These are phyloP conservation scores for Chrysochromulina parva DNA, from an alignment of 78 protist species.

Conservation along the genomic window DNA sequence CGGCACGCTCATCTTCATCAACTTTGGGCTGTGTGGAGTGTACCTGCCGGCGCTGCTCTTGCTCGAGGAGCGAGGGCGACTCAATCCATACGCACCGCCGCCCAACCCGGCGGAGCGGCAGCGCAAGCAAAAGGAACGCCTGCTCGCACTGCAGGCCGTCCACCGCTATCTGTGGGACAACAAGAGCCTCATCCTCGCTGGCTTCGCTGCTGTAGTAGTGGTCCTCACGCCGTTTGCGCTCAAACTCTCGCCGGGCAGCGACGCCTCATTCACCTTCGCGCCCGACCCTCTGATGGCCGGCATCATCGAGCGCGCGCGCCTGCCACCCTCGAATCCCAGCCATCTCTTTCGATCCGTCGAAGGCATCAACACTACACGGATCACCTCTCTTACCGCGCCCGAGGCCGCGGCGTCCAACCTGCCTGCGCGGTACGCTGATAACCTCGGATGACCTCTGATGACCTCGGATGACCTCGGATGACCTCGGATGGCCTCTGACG, in stretches of 20 bases:
- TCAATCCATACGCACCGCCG: not conserved
- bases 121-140: not conserved
- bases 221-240: constrained; percentile 1
- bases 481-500: not conserved
- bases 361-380: too few species aligned
- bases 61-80: not conserved
- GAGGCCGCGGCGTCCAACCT: too few species aligned
- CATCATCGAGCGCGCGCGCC: not conserved
- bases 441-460: not conserved
- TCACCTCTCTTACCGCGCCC: too few species aligned
- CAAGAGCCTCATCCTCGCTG: not conserved
- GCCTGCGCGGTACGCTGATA: too few species aligned
- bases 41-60: not conserved
- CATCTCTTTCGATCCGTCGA: too few species aligned
- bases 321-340: too few species aligned
- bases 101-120: too few species aligned
- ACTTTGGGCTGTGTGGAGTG: not conserved
- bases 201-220: not conserved
- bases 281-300: not conserved
- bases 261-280: not conserved
- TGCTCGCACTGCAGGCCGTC: not conserved
- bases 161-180: not conserved
- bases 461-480: not conserved
- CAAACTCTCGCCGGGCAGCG: not conserved
- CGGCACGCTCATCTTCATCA: not conserved